These are phyloP conservation scores for Solanum ossicruentum DNA, from an alignment of 257 asterid genomes.

Conservation along the genomic window DNA sequence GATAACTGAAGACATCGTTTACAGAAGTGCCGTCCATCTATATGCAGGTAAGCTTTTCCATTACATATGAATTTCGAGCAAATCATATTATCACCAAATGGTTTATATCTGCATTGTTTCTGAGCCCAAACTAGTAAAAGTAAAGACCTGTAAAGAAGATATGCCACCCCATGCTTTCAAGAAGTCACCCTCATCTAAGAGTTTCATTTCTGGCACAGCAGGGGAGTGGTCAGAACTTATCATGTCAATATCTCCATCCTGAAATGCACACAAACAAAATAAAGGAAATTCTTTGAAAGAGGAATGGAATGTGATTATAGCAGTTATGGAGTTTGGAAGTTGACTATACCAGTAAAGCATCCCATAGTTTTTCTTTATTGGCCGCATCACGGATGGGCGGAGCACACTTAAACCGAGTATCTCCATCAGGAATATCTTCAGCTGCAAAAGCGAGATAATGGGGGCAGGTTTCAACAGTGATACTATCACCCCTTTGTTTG, in stretches of 20 bases:
- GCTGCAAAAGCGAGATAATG: constrained; percentile 96
- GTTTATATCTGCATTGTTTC: neutral
- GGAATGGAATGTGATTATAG: neutral
- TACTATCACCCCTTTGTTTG: constrained; percentile 66
- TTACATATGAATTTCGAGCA: neutral
- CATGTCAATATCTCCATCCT: constrained; percentile 91
- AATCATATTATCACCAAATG: neutral
- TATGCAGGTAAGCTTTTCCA: neutral
- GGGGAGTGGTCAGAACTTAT: constrained; percentile 98
- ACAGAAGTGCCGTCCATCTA: neutral
- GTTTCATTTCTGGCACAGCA: constrained; percentile 75
- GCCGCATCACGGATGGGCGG: constrained; percentile 91
- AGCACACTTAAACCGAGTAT: constrained; percentile 92
- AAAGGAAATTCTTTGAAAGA: neutral
- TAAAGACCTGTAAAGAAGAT: constrained; percentile 75
- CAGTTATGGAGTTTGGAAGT: neutral
- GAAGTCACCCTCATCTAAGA: constrained; percentile 67
- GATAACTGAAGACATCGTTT: neutral
- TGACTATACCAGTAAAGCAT: constrained; percentile 55
- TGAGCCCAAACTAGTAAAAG: neutral
- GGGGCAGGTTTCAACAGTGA: constrained; percentile 94
- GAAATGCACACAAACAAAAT: constrained; percentile 1
- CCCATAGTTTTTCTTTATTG: constrained; percentile 69
- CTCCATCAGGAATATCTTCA: constrained; percentile 87
- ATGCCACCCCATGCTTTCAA: constrained; percentile 98